Percentiles rank a stretch among this genome's conserved stretches.
phyloP scores from a whole-genome alignment of 2,329 filamentous ascomycete species.

The Colletotrichum musicola region DNA sequence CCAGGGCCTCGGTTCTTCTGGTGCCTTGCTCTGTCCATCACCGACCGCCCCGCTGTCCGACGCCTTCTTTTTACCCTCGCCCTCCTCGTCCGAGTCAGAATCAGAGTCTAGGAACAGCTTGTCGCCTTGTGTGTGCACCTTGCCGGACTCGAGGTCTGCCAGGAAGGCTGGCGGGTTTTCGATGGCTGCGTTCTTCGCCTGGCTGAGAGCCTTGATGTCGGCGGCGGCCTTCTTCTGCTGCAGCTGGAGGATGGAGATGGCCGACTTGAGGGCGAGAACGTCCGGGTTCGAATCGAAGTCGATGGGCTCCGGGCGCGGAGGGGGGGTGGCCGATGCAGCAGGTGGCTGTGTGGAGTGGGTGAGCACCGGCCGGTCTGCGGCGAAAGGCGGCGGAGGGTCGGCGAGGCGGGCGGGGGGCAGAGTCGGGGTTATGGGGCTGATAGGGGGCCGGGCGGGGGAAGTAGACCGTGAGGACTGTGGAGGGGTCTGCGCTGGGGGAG shows the following conservation, averaged over 20 bases:
- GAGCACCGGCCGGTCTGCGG: conserved; percentile 52
- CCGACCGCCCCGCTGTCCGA: background rate
- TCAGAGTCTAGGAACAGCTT: conserved; percentile 44
- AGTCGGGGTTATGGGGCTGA: conserved; percentile 69
- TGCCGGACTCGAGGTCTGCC: conserved; percentile 74
- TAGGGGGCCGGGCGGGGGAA: conserved; percentile 62
- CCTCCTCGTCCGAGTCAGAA: conserved; percentile 42
- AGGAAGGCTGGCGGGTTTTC: conserved; percentile 79
- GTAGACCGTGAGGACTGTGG: conserved; percentile 48
- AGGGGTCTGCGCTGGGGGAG: conserved; percentile 30
- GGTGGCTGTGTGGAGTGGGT: conserved; percentile 60
- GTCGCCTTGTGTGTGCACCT: conserved; percentile 60
- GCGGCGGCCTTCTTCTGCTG: conserved; percentile 82
- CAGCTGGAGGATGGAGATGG: conserved; percentile 87
- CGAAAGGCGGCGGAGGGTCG: conserved; percentile 44
- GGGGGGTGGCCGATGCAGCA: conserved; percentile 53
- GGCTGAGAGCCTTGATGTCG: conserved; percentile 79
- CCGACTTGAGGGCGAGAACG: conserved; percentile 86
- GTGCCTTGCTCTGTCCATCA: conserved; percentile 19
- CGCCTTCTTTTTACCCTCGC: conserved; percentile 48
- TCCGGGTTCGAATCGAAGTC: conserved; percentile 80
- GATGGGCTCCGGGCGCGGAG: conserved; percentile 65
- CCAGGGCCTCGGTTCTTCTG: conserved; percentile 57
- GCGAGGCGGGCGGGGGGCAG: conserved; percentile 52
- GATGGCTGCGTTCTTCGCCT: conserved; percentile 78